Percentiles rank a stretch among this genome's conserved stretches.
These are phyloP conservation scores for Potentilla sterilis DNA, from an alignment of 306 rosid genomes.

Conservation along the genomic window DNA sequence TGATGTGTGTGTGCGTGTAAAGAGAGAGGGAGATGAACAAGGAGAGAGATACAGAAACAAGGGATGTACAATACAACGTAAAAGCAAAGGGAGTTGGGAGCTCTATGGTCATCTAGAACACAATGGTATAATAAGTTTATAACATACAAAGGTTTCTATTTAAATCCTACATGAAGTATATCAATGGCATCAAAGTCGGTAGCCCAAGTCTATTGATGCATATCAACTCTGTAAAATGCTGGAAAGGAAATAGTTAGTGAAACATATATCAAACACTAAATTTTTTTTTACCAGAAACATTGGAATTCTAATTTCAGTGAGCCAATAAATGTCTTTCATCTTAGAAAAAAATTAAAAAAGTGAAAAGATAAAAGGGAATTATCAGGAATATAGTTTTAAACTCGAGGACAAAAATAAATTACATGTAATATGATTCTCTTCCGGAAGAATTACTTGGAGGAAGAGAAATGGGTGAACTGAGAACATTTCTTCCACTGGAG, in stretches of 20 bases:
- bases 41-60: background rate
- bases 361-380: background rate
- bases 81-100: background rate
- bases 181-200: background rate
- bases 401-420: constrained; percentile 32
- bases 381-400: background rate
- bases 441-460: constrained; percentile 36
- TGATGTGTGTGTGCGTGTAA: too few species aligned
- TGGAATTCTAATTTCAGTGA: background rate
- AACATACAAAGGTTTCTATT: background rate
- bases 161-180: background rate
- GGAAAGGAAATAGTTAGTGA: background rate
- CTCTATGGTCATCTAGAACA: background rate
- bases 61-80: background rate
- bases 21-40: too few species aligned
- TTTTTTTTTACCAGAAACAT: background rate
- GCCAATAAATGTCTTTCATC: background rate
- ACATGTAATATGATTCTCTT: constrained; percentile 67
- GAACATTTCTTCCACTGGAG: constrained; percentile 16
- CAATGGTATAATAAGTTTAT: too few species aligned
- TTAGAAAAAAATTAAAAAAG: too few species aligned
- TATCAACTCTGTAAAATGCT: background rate
- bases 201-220: background rate
- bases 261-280: background rate
- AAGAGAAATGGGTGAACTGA: constrained; percentile 63